Evolutionary conservation across 2,329 filamentous ascomycete genomes (phyloP), one percentile per base, ranked within the genome.

Genomic region (Waltergamsia citrina): DNA sequence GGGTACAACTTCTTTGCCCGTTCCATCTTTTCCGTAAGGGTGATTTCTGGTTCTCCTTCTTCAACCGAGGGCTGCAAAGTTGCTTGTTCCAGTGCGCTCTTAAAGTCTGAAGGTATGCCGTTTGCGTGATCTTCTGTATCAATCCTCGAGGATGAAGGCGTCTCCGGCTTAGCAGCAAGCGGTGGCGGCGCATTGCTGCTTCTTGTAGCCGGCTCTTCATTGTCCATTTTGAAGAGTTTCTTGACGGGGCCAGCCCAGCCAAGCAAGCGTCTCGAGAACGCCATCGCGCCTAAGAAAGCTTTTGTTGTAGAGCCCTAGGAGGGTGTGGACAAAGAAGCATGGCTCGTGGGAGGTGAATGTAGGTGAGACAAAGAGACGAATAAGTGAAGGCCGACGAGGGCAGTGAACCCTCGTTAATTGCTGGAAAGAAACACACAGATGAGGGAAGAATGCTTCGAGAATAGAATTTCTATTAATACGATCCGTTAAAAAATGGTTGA

Each of bases 1-100:
- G 59, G 59, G 34, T 60, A 65, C 2, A 51, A 44, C 19, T 43
- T 36, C 48, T 61, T 67, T 43, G 69, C 62, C 27, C 50, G 45
- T 41, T 65, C 58, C 49, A 72, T 62, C 37, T 66, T 55, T 8
- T 54, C 33, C 15, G 11, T 18, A 18, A 39, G 28, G 3, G 17
- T 33, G 7, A 38, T 25, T n/a, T 28, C 34, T 11, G 19, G 2
- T 15, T 38, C 32, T n/a, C 20, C 15, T 10, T 36, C 23, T 16
- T 6, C 21, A 14, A 20, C 23, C 22, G 9, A 7, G n/a, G n/a
- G 17, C 17, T n/a, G 8, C n/a, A 28, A 28, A n/a, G 26, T 28
- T 16, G 26, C 14, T 28, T 28, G 26, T n/a, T 28, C 12, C n/a
- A 8, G 14, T n/a, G 14, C 26, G 14, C 26, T n/a, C 26, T 28